Evolutionary conservation across 371 early-diverging fungal genomes (phyloP).

Genomic region (Rhizomucor pusillus): DNA sequence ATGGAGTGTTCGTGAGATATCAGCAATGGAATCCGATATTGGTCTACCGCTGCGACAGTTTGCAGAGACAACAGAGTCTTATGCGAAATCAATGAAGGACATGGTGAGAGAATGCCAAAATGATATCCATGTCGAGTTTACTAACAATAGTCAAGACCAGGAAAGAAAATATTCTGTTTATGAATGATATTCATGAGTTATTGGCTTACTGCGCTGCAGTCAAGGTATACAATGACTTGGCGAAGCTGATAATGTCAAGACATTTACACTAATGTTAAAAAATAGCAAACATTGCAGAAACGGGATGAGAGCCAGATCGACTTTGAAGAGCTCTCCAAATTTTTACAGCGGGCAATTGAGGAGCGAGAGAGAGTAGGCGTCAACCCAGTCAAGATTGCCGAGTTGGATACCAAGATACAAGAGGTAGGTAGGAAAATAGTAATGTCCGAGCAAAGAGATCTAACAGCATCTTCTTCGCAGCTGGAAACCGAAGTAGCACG

Average conservation of each 20-base stretch:
- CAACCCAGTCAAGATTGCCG: constrained; percentile 3
- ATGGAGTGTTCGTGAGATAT: constrained; percentile 69
- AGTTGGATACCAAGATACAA: constrained; percentile 3
- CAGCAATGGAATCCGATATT: constrained; percentile 82
- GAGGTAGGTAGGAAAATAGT: background rate
- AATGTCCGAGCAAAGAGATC: too few relatives aligned
- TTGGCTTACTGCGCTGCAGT: constrained; percentile 83
- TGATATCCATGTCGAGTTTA: background rate
- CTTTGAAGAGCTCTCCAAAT: constrained; percentile 80
- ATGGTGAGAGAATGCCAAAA: constrained; percentile 45
- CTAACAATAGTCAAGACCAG: constrained; percentile 15
- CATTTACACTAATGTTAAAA: background rate
- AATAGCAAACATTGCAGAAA: constrained; percentile 69
- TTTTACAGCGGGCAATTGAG: constrained; percentile 60
- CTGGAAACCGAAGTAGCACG: constrained; percentile 74
- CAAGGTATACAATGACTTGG: constrained; percentile 52
- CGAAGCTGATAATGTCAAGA: background rate
- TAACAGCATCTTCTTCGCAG: too few relatives aligned
- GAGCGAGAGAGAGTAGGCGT: constrained; percentile 30
- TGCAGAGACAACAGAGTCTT: constrained; percentile 66
- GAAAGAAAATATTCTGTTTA: constrained; percentile 73
- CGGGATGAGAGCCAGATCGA: constrained; percentile 94
- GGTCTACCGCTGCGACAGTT: constrained; percentile 72
- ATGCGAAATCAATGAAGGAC: constrained; percentile 62
- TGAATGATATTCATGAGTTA: constrained; percentile 84